Evolutionary conservation across 2,329 filamentous ascomycete genomes (phyloP), one percentile per base, ranked within the genome.

Genomic region (Lecanicillium sp.): DNA sequence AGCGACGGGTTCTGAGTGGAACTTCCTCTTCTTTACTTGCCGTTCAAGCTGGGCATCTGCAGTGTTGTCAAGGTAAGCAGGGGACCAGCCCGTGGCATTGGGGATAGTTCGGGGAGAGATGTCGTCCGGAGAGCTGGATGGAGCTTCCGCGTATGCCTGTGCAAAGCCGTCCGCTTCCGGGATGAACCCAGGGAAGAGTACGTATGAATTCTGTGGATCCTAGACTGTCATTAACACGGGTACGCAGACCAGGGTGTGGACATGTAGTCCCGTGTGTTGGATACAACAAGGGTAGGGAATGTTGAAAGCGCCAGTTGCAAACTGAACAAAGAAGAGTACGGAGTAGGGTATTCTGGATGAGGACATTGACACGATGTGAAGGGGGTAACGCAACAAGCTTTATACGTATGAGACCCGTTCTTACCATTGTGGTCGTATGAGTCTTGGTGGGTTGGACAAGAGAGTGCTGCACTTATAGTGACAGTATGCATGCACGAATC

Each of bases 361-460:
- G n/a, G 12, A 10, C 12, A 21, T 15, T 15, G 27, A 11, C 36
- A 20, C 39, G 35, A 40, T 21, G 21, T 37, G 44, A 42, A 41
- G 46, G n/a, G 36, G 37, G 45, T 24, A 33, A 17, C 9, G 8
- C 23, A 41, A 36, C 11, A 41, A 44, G 40, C 30, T 49, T 49
- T 49, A 49, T 49, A 48, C 26, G 15, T 14, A 26, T 38, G 6
- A 43, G 9, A 35, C 11, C 6, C 1, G 33, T 21, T 44, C 47
- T 49, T 49, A 49, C 47, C 47, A 49, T 49, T 29, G 20, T 40
- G 24, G 21, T 29, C 24, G 30, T 36, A 36, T 36, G 45, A 41
- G 37, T 41, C 45, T 48, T 41, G 45, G 45, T 48, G 45, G 36
- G 45, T 48, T 48, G 37, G 45, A 48, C 45, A 48, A 48, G 36